phyloP scores from a whole-genome alignment of 352 stramenopile species.

The Pythium biforme region DNA sequence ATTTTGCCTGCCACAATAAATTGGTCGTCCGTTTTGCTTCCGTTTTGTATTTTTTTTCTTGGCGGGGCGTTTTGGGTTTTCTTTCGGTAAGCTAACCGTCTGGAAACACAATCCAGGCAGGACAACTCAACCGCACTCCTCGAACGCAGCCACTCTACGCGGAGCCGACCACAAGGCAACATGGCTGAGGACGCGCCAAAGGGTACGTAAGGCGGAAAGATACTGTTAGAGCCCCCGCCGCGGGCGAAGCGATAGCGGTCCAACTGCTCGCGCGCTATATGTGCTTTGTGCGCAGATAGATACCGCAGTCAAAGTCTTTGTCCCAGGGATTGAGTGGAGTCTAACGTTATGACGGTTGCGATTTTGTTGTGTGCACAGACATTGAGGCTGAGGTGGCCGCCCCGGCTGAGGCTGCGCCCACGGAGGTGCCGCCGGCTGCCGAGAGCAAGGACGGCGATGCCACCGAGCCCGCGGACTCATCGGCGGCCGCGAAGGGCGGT shows the following conservation, averaged over 20 bases:
- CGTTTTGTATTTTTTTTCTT: slow-evolving; percentile 29
- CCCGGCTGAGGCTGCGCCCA: slow-evolving; percentile 12
- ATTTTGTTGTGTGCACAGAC: slow-evolving; percentile 13
- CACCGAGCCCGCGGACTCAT: slow-evolving; percentile 4
- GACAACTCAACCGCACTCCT: neutral
- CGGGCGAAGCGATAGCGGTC: too few relatives aligned
- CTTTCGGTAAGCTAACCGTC: slow-evolving; percentile 8
- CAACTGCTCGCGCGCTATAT: too few relatives aligned
- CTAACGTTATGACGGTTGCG: neutral
- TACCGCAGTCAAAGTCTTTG: too few relatives aligned
- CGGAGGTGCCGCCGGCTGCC: slow-evolving; percentile 14
- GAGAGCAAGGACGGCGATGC: slow-evolving; percentile 30
- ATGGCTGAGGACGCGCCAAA: slow-evolving; percentile 62
- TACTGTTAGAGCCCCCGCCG: too few relatives aligned
- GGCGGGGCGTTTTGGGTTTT: neutral
- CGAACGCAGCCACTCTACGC: slow-evolving; percentile 12
- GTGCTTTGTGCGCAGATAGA: too few relatives aligned
- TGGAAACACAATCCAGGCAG: neutral
- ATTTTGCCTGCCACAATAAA: too few relatives aligned
- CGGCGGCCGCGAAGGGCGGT: slow-evolving; percentile 15
- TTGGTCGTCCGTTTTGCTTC: slow-evolving; percentile 20
- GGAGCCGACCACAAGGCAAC: slow-evolving; percentile 22
- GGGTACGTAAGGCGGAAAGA: slow-evolving; percentile 26
- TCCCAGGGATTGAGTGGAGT: neutral
- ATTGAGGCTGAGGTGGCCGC: slow-evolving; percentile 29